These are phyloP conservation scores for Leccinum aurantiacum DNA, from an alignment of 768 basidiomycete genomes.

Conservation along the genomic window DNA sequence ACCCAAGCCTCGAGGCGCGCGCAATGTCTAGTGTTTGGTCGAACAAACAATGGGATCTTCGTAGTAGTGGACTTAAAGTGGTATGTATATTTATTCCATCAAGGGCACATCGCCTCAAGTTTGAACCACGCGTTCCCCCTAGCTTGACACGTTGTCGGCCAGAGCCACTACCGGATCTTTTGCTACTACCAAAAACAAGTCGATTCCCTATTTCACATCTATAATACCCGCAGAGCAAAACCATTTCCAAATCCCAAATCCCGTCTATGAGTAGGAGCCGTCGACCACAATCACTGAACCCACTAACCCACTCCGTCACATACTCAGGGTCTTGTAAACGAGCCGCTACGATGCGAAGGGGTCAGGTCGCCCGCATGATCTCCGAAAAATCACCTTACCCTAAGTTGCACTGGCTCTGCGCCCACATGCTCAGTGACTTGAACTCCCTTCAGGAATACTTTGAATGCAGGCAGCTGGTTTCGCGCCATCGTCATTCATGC, in stretches of 20 bases:
- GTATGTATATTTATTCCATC: not conserved
- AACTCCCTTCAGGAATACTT: conserved; percentile 32
- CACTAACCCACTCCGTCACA: conserved; percentile 18
- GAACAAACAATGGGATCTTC: conserved; percentile 25
- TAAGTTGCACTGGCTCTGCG: conserved; percentile 25
- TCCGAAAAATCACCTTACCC: conserved; percentile 15
- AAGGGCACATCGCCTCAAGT: conserved; percentile 22
- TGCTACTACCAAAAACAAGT: not conserved
- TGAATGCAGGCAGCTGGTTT: conserved; percentile 30
- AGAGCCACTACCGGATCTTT: not conserved
- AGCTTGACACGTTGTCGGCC: conserved; percentile 20
- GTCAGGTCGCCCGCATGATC: conserved; percentile 19
- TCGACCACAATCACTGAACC: conserved; percentile 9
- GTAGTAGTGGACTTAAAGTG: conserved; percentile 7
- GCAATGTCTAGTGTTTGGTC: conserved; percentile 28
- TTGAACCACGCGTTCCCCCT: conserved; percentile 7
- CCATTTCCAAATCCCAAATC: conserved; percentile 14
- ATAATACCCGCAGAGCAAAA: conserved; percentile 7
- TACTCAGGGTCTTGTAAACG: conserved; percentile 28
- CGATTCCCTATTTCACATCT: conserved; percentile 20
- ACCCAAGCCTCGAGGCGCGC: conserved; percentile 33
- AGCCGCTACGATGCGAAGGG: conserved; percentile 25
- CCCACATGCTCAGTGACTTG: conserved; percentile 32
- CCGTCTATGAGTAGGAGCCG: conserved; percentile 21
- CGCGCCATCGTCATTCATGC: conserved; percentile 18